Conservation (phyloP, 2,329 filamentous ascomycete genomes). For the Aureobasidium pullulans region DNA sequence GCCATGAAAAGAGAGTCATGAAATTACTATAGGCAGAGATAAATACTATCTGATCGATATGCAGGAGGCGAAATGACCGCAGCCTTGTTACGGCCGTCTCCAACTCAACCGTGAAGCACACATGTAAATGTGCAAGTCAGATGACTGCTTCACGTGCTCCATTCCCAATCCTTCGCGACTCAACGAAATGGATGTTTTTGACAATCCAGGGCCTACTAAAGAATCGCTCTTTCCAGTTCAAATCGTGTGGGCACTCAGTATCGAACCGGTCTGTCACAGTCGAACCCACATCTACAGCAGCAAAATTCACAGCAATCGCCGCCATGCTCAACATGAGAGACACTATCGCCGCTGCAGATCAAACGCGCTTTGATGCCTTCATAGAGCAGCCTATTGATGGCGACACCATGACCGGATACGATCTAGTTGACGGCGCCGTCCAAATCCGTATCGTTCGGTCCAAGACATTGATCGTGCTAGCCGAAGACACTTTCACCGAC, state of each 20-base stretch:
- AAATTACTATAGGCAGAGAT: too few species aligned
- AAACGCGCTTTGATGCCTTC: background rate
- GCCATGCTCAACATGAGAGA: background rate
- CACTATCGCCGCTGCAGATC: background rate
- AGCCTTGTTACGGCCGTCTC: background rate
- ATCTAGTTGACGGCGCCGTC: background rate
- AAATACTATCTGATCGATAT: background rate
- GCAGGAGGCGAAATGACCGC: background rate
- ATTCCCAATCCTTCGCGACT: background rate
- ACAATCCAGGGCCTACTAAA: background rate
- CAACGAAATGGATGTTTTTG: background rate
- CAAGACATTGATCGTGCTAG: background rate
- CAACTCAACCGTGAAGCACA: background rate
- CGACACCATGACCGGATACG: slow-evolving; percentile 1
- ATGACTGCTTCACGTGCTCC: slow-evolving; percentile 1
- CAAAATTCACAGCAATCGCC: background rate
- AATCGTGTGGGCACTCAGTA: too few species aligned
- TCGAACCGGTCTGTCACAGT: background rate
- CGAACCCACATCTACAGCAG: background rate
- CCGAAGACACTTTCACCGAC: background rate
- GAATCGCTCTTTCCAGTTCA: background rate
- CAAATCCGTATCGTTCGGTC: background rate
- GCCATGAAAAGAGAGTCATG: too few species aligned
- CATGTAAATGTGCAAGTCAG: background rate
- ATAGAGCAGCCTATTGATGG: background rate